Base-by-base conservation (phyloP, 2,329 filamentous ascomycete genomes). In the Xylariales sp. region DNA sequence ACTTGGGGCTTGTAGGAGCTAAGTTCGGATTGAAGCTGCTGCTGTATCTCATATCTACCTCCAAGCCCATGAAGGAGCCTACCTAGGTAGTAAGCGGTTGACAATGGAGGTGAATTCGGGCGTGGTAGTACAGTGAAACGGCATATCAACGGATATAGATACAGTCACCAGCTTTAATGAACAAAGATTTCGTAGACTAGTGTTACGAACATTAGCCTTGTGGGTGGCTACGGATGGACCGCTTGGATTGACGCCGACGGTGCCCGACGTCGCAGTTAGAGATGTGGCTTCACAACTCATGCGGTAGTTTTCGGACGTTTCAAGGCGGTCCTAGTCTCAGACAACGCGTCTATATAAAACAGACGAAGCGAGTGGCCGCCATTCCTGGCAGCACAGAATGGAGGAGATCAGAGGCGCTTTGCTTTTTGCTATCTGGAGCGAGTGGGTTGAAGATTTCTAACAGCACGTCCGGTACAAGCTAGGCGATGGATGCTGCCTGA, bases 261-360 rank as follows among this genome's bases (percentile, higher is more conserved):
- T 14, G 39, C 10, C 30, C 50, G 55, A 36, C 10, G 1, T 30
- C 1, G 55, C 41, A n/a, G 50, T 62, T 14, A 62, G 32, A 48
- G 59, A 62, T 28, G 28, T 55, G 41, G 55, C 12, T 36, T 62
- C 6, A 10, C 49, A 62, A 1, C 18, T 48, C n/a, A n/a, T 36
- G 30, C 2, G 59, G 50, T 39, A 55, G 1, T 43, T 36, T 3
- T 48, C 5, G 12, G 55, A 62, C 36, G 8, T n/a, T 16, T 16
- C 49, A 32, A 62, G 49, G 12, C 59, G 49, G 4, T 12, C 16
- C n/a, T 16, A 23, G 8, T 41, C 54, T 50, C 28, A 62, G 41
- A 55, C 50, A n/a, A 62, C 30, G 18, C 55, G 59, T 18, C 41
- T 48, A 39, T 62, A 62, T 12, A 62, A 23, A n/a, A 62, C 32